Conservation (phyloP, 192 early-diverging fungal genomes). For the Glomus cerebriforme region DNA sequence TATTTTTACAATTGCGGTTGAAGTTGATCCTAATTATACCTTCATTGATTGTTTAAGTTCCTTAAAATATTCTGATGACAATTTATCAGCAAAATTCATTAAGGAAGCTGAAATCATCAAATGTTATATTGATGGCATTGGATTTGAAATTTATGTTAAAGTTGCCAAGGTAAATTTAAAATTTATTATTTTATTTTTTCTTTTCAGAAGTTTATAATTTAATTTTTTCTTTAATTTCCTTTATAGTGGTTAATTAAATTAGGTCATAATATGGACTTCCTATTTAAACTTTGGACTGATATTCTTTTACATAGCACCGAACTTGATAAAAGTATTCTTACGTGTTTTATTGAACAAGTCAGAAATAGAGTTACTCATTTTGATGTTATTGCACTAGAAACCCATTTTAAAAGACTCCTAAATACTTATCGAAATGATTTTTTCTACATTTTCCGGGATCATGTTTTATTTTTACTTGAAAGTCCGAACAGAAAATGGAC, state of each 20-base stretch:
- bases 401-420: background rate
- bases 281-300: background rate
- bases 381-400: background rate
- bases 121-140: background rate
- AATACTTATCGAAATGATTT: background rate
- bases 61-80: background rate
- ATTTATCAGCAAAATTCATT: background rate
- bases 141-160: background rate
- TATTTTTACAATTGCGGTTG: background rate
- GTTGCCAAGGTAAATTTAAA: background rate
- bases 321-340: background rate
- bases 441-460: background rate
- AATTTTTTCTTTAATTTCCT: background rate
- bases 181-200: background rate
- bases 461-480: background rate
- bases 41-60: background rate
- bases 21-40: background rate
- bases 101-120: background rate
- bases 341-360: background rate
- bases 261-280: background rate
- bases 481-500: background rate
- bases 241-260: background rate
- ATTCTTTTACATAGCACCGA: background rate
- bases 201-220: too few relatives aligned
- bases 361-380: background rate